These are phyloP conservation scores for Yamadazyma spencermartinsiae DNA, from an alignment of 1,139 yeast genomes.

Conservation along the genomic window DNA sequence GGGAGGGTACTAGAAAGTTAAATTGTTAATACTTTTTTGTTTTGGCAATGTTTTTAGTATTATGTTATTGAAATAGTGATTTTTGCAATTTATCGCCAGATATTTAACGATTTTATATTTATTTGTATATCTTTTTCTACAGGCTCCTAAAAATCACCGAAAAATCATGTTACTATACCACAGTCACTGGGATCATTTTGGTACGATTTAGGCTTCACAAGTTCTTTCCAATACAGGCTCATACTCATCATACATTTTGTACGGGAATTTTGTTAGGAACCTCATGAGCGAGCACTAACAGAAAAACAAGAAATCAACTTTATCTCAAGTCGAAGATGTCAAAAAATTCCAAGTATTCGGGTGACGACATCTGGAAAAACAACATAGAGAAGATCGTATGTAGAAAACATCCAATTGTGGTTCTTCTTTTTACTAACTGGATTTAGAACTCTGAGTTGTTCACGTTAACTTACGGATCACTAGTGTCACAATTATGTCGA, in stretches of 20 bases:
- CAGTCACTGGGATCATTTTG: background rate
- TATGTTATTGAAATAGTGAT: background rate
- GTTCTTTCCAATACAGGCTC: no score
- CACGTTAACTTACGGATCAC: slow-evolving; percentile 89
- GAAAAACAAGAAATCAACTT: background rate
- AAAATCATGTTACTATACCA: background rate
- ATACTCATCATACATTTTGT: no score
- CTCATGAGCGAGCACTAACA: background rate
- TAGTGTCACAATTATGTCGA: slow-evolving; percentile 89
- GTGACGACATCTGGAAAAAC: slow-evolving; percentile 93
- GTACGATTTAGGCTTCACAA: no score
- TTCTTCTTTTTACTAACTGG: slow-evolving; percentile 8
- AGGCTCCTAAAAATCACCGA: background rate
- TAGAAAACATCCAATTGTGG: no score
- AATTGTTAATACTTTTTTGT: no score
- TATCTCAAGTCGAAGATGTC: no score
- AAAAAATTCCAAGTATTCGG: slow-evolving; percentile 21
- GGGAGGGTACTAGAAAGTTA: no score
- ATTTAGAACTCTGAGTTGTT: slow-evolving; percentile 75
- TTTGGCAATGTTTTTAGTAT: no score
- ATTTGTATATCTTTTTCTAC: background rate
- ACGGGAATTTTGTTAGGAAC: no score
- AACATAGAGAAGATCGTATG: slow-evolving; percentile 70
- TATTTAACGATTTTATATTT: background rate
- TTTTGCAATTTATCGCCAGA: background rate